Percentiles rank a stretch among this genome's conserved stretches.
Evolutionary conservation across 2,329 filamentous ascomycete genomes (phyloP).

Genomic region (Orbilia ellipsospora): DNA sequence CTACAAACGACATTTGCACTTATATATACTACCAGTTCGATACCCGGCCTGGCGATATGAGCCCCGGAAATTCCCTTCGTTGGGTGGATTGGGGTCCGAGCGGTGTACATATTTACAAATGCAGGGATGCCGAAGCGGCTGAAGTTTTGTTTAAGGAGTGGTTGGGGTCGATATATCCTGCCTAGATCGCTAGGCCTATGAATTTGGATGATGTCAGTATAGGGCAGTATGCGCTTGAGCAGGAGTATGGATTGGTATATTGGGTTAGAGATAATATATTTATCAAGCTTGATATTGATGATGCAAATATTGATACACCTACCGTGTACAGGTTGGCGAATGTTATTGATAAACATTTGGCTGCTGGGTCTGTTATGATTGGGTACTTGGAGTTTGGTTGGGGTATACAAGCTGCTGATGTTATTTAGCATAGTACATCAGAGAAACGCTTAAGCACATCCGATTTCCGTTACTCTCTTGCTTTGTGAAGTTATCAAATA

Average conservation of each 20-base stretch:
- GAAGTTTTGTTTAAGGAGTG: slow-evolving; percentile 32
- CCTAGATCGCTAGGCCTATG: slow-evolving; percentile 13
- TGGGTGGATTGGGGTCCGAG: slow-evolving; percentile 26
- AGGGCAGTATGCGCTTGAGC: slow-evolving; percentile 32
- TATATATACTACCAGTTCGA: slow-evolving; percentile 33
- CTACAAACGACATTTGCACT: background rate
- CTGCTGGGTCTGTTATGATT: slow-evolving; percentile 13
- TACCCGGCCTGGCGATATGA: background rate
- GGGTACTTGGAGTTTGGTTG: background rate
- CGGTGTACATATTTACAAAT: slow-evolving; percentile 27
- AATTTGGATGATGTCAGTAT: slow-evolving; percentile 6
- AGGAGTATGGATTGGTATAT: slow-evolving; percentile 25
- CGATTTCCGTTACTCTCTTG: no score
- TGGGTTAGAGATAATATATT: slow-evolving; percentile 44
- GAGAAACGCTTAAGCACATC: no score
- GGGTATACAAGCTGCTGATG: background rate
- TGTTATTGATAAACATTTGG: slow-evolving; percentile 20
- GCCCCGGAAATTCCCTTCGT: background rate
- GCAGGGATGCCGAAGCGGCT: slow-evolving; percentile 21
- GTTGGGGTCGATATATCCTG: slow-evolving; percentile 11
- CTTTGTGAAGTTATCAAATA: no score
- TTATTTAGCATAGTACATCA: no score
- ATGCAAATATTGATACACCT: slow-evolving; percentile 3
- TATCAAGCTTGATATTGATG: slow-evolving; percentile 28
- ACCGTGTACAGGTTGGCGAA: slow-evolving; percentile 14